Base-by-base conservation (phyloP, 23 red algal genomes). In the Pyropia haitanensis region DNA sequence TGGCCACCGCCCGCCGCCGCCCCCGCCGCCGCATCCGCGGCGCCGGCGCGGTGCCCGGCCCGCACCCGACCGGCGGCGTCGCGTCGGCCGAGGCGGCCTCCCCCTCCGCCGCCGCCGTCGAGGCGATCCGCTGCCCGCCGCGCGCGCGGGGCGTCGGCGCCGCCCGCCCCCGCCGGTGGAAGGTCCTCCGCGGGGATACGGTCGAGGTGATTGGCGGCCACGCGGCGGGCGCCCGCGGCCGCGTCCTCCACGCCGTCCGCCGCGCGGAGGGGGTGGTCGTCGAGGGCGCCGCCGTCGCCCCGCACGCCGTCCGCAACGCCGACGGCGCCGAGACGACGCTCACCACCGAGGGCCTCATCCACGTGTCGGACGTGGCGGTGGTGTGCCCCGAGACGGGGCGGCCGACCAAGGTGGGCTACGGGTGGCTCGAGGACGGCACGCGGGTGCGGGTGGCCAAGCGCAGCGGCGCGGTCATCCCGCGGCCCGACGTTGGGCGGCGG, bases 371-470 rank as follows among this genome's bases (percentile, higher is more conserved):
- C 57, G 91, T 96, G 2, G 68, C 70, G 13, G 69, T 96, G 22
- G 83, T 96, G 20, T 96, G 91, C 46, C 91, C 91, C 5, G 44
- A 85, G 54, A 96, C 82, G 27, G 79, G 78, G 28, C 56, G 46
- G 23, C 83, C 83, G 56, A 88, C 83, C 22, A 27, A 63, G 5
- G 76, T 96, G 48, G 53, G 63, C 17, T 82, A 73, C 72, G 68
- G 63, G n/a, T 96, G 65, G 58, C 26, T 88, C 53, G 91, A 96
- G 49, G 91, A 89, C 67, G 91, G 83, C 17, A 96, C 91, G 52
- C 71, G 73, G 56, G 91, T 96, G 58, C 82, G 91, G 14, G 83
- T 96, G 15, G 70, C 81, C 2, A 76, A 88, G 49, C 54, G 59
- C 14, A 81, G 73, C 70, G 91, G 91, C 30, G 76, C 70, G 19